These are phyloP conservation scores for Phaeosphaeriaceae sp. DNA, from an alignment of 2,329 filamentous ascomycete genomes.

Conservation along the genomic window DNA sequence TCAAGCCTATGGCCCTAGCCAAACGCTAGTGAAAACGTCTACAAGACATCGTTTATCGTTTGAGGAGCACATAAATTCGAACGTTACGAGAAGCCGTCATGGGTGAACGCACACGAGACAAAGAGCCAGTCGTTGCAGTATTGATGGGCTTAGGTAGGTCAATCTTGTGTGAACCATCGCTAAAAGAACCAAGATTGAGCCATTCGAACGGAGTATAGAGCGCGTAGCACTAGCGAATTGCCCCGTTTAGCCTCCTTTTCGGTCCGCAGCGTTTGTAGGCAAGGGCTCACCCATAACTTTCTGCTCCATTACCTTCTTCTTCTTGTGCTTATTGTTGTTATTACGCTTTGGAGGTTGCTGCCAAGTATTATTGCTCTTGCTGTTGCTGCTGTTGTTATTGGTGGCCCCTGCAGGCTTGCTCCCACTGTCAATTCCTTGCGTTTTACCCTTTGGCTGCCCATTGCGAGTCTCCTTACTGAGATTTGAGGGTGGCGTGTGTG, in stretches of 20 bases:
- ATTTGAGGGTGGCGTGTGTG: constrained; percentile 28
- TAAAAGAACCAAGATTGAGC: not conserved
- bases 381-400: constrained; percentile 14
- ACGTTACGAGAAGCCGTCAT: no score
- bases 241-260: constrained; percentile 52
- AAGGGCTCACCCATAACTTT: constrained; percentile 50
- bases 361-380: constrained; percentile 26
- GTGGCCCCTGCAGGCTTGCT: constrained; percentile 25
- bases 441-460: constrained; percentile 31
- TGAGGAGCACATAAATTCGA: no score
- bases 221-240: not conserved
- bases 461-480: constrained; percentile 33
- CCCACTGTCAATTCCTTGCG: constrained; percentile 30
- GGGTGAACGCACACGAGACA: no score
- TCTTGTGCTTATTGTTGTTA: constrained; percentile 32
- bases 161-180: not conserved
- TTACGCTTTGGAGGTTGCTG: constrained; percentile 20
- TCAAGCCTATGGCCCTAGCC: no score
- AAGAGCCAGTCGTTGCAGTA: no score
- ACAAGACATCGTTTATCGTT: no score
- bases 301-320: constrained; percentile 35
- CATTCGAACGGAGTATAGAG: not conserved
- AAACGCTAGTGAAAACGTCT: no score
- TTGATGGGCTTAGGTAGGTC: no score
- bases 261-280: constrained; percentile 52